A percentile compares a stretch with the other conserved stretches of the same genome.
These are phyloP conservation scores for Acanthamoeba culbertsoni DNA, from an alignment of 208 protist species.

Conservation along the genomic window DNA sequence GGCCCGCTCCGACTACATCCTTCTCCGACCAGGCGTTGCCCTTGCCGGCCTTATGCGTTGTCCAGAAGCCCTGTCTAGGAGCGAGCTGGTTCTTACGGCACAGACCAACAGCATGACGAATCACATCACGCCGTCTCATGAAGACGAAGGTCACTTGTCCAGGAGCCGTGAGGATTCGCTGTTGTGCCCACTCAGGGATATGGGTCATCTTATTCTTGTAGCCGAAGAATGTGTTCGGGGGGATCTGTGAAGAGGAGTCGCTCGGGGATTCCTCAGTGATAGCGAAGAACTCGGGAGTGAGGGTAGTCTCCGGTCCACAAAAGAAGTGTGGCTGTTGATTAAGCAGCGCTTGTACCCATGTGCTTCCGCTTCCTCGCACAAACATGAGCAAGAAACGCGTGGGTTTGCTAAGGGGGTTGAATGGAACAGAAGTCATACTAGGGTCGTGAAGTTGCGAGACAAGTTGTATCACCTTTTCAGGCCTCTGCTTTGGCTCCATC, in stretches of 20 bases:
- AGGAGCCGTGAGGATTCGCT: background rate
- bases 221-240: background rate
- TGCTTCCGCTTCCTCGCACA: background rate
- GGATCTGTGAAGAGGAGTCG: background rate
- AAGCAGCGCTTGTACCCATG: background rate
- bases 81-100: background rate
- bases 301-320: background rate
- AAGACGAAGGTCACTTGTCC: background rate
- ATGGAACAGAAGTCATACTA: background rate
- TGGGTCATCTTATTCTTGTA: slow-evolving; percentile 17
- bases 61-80: slow-evolving; percentile 3
- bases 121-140: background rate
- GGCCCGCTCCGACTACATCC: background rate
- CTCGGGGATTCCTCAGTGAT: no score
- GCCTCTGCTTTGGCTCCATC: background rate
- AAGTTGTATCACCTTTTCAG: background rate
- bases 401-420: background rate
- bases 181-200: background rate
- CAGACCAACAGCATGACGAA: background rate
- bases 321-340: slow-evolving; percentile 9
- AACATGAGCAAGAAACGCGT: background rate
- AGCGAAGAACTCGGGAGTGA: background rate
- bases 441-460: background rate
- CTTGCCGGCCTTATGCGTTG: background rate
- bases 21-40: slow-evolving; percentile 7